phyloP scores from a whole-genome alignment of 768 basidiomycete genomes.

The Postia placenta region DNA sequence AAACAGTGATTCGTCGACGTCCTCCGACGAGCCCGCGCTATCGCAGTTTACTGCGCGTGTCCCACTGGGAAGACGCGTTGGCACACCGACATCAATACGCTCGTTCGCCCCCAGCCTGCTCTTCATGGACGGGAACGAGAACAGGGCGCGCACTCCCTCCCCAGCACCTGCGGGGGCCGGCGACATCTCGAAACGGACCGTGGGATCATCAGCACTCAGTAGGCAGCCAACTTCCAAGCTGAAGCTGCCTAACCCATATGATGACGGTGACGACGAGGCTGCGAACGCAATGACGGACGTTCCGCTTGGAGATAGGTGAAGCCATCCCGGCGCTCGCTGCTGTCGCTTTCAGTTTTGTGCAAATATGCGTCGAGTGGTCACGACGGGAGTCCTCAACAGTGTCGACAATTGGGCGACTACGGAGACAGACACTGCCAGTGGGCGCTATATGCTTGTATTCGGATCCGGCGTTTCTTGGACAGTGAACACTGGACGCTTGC shows the following conservation, averaged over 20 bases:
- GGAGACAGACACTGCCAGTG: too few relatives aligned
- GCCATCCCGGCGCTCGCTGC: too few relatives aligned
- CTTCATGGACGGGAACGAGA: slow-evolving; percentile 5
- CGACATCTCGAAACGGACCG: slow-evolving; percentile 13
- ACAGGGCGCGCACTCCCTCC: slow-evolving; percentile 7
- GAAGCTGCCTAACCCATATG: slow-evolving; percentile 13
- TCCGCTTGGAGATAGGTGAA: too few relatives aligned
- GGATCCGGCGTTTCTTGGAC: too few relatives aligned
- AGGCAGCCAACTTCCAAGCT: slow-evolving; percentile 4
- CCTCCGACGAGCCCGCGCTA: slow-evolving; percentile 1
- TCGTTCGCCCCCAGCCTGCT: slow-evolving; percentile 21
- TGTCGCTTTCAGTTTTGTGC: too few relatives aligned
- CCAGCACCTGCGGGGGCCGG: slow-evolving; percentile 11
- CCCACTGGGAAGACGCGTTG: slow-evolving; percentile 9
- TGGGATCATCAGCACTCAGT: slow-evolving; percentile 12
- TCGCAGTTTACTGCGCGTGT: background rate
- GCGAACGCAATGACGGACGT: too few relatives aligned
- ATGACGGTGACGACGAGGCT: background rate
- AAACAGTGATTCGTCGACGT: background rate
- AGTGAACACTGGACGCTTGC: too few relatives aligned
- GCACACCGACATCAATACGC: slow-evolving; percentile 11
- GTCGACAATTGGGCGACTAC: too few relatives aligned
- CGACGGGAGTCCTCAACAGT: too few relatives aligned
- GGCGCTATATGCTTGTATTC: too few relatives aligned
- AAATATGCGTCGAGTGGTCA: too few relatives aligned